These are phyloP conservation scores for Nymphaea thermarum DNA, from an alignment of 164 flowering plant species.

Conservation along the genomic window DNA sequence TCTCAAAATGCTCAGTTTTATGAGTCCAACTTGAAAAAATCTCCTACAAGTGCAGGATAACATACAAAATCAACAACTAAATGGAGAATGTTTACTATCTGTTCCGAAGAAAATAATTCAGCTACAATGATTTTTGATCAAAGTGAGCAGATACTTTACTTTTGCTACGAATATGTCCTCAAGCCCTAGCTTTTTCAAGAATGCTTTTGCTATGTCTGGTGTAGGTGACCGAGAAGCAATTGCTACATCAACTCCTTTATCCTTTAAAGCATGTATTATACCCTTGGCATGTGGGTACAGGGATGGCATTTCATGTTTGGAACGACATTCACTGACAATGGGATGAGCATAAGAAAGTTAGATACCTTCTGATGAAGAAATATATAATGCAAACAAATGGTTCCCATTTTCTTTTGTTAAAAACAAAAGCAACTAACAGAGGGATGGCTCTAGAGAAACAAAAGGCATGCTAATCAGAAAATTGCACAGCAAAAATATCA, in stretches of 20 bases:
- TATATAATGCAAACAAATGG: no score
- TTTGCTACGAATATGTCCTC: slow-evolving; percentile 70
- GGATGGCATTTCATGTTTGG: slow-evolving; percentile 74
- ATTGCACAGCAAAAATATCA: no score
- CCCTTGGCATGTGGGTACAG: slow-evolving; percentile 83
- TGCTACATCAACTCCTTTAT: slow-evolving; percentile 77
- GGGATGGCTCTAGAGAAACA: no score
- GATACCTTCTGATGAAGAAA: not conserved
- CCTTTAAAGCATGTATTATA: slow-evolving; percentile 75
- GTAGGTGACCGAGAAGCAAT: slow-evolving; percentile 94
- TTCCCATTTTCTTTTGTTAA: no score
- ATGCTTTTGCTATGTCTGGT: slow-evolving; percentile 73
- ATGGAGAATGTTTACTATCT: not conserved
- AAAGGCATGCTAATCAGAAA: no score
- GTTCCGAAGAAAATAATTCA: no score
- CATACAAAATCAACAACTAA: not conserved
- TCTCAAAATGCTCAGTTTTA: slow-evolving; percentile 91
- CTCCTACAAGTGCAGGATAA: slow-evolving; percentile 40
- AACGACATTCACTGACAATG: slow-evolving; percentile 66
- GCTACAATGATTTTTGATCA: no score
- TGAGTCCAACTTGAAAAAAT: slow-evolving; percentile 88
- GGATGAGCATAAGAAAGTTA: not conserved
- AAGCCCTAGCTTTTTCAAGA: slow-evolving; percentile 63
- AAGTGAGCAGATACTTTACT: slow-evolving; percentile 19
- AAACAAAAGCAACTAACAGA: no score